Conservation (phyloP, 495 filamentous ascomycete genomes). For the Penicillium waksmanii region DNA sequence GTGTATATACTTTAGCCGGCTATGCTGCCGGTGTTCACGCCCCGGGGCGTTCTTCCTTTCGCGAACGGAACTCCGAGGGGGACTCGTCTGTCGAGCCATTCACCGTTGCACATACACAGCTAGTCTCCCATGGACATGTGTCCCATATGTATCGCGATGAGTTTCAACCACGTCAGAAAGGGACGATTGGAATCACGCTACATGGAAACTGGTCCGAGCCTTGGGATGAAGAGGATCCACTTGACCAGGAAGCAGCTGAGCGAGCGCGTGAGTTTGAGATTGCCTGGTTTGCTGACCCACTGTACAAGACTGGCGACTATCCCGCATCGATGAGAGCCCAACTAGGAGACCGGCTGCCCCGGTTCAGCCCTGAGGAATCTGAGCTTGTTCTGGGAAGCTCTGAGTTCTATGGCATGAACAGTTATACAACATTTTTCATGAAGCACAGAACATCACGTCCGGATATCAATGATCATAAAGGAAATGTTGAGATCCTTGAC, state of each 20-base stretch:
- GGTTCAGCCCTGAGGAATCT: constrained; percentile 45
- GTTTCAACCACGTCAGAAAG: constrained; percentile 45
- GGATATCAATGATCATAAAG: constrained; percentile 49
- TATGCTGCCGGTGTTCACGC: constrained; percentile 55
- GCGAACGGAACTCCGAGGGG: constrained; percentile 47
- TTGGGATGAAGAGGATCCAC: constrained; percentile 45
- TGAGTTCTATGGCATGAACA: constrained; percentile 58
- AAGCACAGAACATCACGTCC: constrained; percentile 41
- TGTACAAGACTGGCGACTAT: constrained; percentile 53
- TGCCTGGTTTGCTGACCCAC: constrained; percentile 52
- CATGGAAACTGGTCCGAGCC: constrained; percentile 56
- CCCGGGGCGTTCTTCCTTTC: constrained; percentile 47
- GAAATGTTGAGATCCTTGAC: constrained; percentile 47
- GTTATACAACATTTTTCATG: constrained; percentile 53
- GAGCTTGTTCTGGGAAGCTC: constrained; percentile 48
- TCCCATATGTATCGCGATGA: constrained; percentile 46
- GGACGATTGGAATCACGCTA: constrained; percentile 51
- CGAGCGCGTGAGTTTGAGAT: constrained; percentile 53
- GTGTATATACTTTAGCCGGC: constrained; percentile 47
- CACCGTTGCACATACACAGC: constrained; percentile 46
- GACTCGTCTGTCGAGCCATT: constrained; percentile 53
- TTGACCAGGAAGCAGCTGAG: constrained; percentile 47
- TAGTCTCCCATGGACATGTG: constrained; percentile 47
- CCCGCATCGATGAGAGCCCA: constrained; percentile 52
- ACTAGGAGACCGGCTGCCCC: constrained; percentile 50